Percentiles rank a stretch among this genome's conserved stretches.
Evolutionary conservation across 1,284 basidiomycete genomes (phyloP).

Genomic region (Trametes sp.): DNA sequence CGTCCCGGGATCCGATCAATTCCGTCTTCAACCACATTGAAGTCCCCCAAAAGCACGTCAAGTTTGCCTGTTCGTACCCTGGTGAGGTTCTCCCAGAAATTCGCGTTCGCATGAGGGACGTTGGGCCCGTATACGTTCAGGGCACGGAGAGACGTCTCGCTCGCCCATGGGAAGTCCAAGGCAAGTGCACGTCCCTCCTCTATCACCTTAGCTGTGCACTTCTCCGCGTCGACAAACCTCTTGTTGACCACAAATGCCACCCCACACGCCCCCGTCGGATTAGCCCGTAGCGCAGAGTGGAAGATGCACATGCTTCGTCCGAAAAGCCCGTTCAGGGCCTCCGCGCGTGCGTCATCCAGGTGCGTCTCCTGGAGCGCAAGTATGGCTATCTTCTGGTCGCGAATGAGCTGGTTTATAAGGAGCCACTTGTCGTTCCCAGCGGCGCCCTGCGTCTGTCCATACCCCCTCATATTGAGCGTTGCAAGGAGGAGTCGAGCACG

Average conservation of each 20-base stretch:
- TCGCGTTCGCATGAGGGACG: no score
- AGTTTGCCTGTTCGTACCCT: no score
- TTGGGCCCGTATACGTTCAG: no score
- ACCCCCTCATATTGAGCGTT: not conserved
- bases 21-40: no score
- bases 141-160: no score
- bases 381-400: not conserved
- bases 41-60: no score
- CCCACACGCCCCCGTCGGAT: not conserved
- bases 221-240: not conserved
- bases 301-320: not conserved
- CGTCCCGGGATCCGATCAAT: no score
- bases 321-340: not conserved
- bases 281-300: no score
- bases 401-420: not conserved
- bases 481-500: not conserved
- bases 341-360: not conserved
- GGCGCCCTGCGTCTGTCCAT: no score
- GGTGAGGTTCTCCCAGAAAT: no score
- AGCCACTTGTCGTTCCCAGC: not conserved
- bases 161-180: no score
- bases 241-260: not conserved
- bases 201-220: not conserved
- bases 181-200: no score
- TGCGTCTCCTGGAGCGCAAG: conserved; percentile 1